Base-by-base conservation (phyloP, 306 rosid species). In the Adenanthera pavonina region DNA sequence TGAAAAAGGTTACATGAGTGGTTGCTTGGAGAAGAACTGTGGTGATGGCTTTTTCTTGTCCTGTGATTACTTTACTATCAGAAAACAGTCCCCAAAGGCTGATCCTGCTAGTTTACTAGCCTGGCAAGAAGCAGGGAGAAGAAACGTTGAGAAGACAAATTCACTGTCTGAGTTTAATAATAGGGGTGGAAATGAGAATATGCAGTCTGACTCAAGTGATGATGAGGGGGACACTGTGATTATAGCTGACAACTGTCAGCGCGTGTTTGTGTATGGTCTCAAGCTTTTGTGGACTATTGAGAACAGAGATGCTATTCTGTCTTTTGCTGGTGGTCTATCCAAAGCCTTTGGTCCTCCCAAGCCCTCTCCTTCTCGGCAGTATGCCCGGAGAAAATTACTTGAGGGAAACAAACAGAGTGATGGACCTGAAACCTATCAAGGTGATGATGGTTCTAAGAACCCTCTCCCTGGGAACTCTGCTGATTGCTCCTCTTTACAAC, bases 151-250 rank as follows among this genome's bases (percentile, higher is more conserved):
- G 87, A 90, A 87, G 92, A 89, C 91, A 35, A 52, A 72, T 80
- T 87, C 78, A 82, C 86, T 75, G 69, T 81, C 93, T 72, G 90
- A 83, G 87, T 66, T 69, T 80, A 92, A 82, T 85, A 81, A 96
- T 66, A 89, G 83, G 77, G 88, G 82, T 15, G 90, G 90, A 83
- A 90, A 88, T 66, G 96, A 95, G 80, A 89, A 86, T 82, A n/a
- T 81, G 20, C 86, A 80, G 53, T 91, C 97, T 46, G 98, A 96
- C 87, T 94, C 84, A 67, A 92, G 98, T 67, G 98, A 93, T 46
- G 99, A 96, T 82, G 99, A 96, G 69, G 99, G 99, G 64, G 94
- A 92, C 90, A 90, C 89, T 91, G 99, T 96, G 77, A 88, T 96
- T 72, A 84, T 96, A 85, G 99, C 98, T 72, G 99, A 96, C 87